Percentiles rank a stretch among this genome's conserved stretches.
Evolutionary conservation across 1,284 basidiomycete genomes (phyloP).

Genomic region (Apiotrichum laibachii): DNA sequence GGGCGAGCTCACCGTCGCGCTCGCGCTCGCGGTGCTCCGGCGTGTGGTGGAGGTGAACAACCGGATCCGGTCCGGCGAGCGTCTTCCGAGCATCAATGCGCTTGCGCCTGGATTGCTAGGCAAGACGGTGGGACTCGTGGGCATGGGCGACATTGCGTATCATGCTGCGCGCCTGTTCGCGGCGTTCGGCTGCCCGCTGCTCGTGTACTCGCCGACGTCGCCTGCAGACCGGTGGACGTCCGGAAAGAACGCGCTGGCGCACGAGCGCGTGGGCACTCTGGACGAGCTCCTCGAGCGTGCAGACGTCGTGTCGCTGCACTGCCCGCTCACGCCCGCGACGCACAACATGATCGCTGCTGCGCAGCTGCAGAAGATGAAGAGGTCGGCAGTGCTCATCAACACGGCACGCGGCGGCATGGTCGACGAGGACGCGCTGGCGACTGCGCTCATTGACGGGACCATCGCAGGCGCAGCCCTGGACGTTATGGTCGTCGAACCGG

Average conservation of each 20-base stretch:
- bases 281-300: constrained; percentile 47
- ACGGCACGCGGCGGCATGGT: constrained; percentile 54
- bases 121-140: constrained; percentile 49
- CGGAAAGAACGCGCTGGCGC: constrained; percentile 44
- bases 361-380: constrained; percentile 51
- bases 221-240: constrained; percentile 38
- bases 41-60: constrained; percentile 59
- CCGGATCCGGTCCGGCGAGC: constrained; percentile 60
- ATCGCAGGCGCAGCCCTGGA: constrained; percentile 57
- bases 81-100: constrained; percentile 56
- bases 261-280: constrained; percentile 51
- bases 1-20: constrained; percentile 58
- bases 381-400: constrained; percentile 52
- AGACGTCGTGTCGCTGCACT: constrained; percentile 56
- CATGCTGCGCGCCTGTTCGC: constrained; percentile 44
- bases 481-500: constrained; percentile 53
- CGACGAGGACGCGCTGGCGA: constrained; percentile 53
- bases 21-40: constrained; percentile 56
- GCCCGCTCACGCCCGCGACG: constrained; percentile 53
- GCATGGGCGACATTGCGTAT: constrained; percentile 52
- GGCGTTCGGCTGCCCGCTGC: constrained; percentile 42
- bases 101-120: constrained; percentile 50
- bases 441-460: constrained; percentile 44
- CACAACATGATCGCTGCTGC: constrained; percentile 45
- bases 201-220: constrained; percentile 52